Conservation (phyloP, 805 yeast species). For the Komagataella ulmi region DNA sequence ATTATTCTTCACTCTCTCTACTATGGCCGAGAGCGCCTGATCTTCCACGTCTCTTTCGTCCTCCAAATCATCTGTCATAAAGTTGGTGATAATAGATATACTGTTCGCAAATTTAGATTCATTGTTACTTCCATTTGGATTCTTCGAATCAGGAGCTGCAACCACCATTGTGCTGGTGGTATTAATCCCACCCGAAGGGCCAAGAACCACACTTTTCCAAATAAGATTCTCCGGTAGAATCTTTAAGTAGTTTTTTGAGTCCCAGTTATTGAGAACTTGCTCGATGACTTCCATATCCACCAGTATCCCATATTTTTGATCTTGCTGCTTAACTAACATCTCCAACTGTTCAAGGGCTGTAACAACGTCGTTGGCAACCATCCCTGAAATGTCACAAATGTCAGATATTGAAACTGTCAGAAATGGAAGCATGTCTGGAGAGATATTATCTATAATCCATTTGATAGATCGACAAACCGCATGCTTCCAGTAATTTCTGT, state of each 20-base stretch:
- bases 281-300: slow-evolving; percentile 33
- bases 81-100: slow-evolving; percentile 43
- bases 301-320: slow-evolving; percentile 35
- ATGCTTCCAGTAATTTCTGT: slow-evolving; percentile 76
- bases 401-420: slow-evolving; percentile 38
- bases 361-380: slow-evolving; percentile 77
- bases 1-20: slow-evolving; percentile 2
- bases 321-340: slow-evolving; percentile 37
- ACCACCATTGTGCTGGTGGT: slow-evolving; percentile 33
- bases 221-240: slow-evolving; percentile 38
- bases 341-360: slow-evolving; percentile 73
- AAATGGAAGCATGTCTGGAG: not conserved
- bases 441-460: not conserved
- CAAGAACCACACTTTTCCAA: slow-evolving; percentile 78
- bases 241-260: slow-evolving; percentile 33
- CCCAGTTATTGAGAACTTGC: slow-evolving; percentile 33
- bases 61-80: slow-evolving; percentile 54
- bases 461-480: slow-evolving; percentile 34
- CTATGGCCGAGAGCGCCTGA: slow-evolving; percentile 37
- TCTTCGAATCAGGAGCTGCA: slow-evolving; percentile 8
- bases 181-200: slow-evolving; percentile 79
- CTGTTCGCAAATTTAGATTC: slow-evolving; percentile 23
- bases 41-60: slow-evolving; percentile 50
- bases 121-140: slow-evolving; percentile 13
- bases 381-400: slow-evolving; percentile 62